Base-by-base conservation (phyloP, 2,329 filamentous ascomycete genomes). In the Neocatenulostroma microsporum region DNA sequence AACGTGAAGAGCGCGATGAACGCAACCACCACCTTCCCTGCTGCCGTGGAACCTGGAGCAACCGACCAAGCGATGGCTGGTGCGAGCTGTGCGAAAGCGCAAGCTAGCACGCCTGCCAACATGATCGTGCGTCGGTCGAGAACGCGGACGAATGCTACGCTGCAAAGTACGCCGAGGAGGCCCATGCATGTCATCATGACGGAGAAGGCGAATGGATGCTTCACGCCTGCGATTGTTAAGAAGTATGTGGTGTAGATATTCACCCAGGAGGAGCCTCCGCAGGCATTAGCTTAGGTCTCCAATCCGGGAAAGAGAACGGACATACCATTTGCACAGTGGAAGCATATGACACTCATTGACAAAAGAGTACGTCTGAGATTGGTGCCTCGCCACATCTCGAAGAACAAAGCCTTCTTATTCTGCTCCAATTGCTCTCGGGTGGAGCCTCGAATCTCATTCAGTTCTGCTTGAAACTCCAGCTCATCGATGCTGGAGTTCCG, bases 91-190 rank as follows among this genome's bases (percentile, higher is more conserved):
- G 27, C 13, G 5, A 37, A 18, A 8, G 27, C 35, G 27, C 26
- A 29, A 5, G 28, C 28, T 5, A 15, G 5, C 13, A 32, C 35
- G 14, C 35, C 35, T 5, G 24, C 17, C 13, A 37, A 19, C 27
- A 37, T 31, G 4, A 37, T 26, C 12, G 28, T 24, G 15, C 35
- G 35, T 18, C 35, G 27, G 27, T 32, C 35, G 21, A 37, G 15
- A 28, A 32, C 42, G 39, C 18, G 51, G 55, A 30, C 28, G 21
- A 30, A 27, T 5, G 24, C n/a, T 12, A 23, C 13, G 21, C 27
- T 25, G 27, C 17, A 7, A 28, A 31, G 14, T 27, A 37, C 35
- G 27, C 35, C 35, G n/a, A 37, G n/a, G 6, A 37, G 23, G 19
- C 35, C 35, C 20, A 31, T 26, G 23, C 35, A 37, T 15, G 35